Evolutionary conservation across 148 eudicot genomes (phyloP), one percentile per base, ranked within the genome.

Genomic region (Nepenthes gracilis): DNA sequence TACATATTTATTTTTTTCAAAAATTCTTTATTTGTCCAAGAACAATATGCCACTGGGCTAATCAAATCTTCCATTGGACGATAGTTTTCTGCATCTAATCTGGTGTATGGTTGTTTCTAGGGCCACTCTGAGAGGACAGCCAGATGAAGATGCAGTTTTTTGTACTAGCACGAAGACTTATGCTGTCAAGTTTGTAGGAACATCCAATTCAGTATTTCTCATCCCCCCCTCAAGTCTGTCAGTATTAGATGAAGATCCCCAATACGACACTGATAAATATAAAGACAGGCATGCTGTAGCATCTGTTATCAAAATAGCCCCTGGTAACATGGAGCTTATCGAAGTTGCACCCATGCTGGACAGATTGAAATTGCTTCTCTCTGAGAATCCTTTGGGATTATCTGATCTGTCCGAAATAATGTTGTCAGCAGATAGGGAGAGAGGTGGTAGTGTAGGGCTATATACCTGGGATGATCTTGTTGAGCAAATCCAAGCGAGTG

Each of bases 281-380:
- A 7, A 55, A 60, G 83, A 64, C 36, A 64, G 64, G 35, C 70
- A 61, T 48, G 49, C 38, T 15, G 70, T 54, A 43, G 89, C 79
- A 67, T 77, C 87, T 51, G 87, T 84, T 34, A 57, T 86, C 58
- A 93, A 89, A 77, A 78, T 86, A 40, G 92, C 89, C 61, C 71
- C 85, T 14, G 99, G 96, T 43, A 68, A 43, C 70, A 72, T 93
- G 86, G 98, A 93, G 70, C 77, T 93, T 45, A 75, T 78, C 43
- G 99, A 93, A 72, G 75, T 81, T 62, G 96, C 95, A 71, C 96
- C 99, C 8, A 88, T 62, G 74, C 52, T 93, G 59, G 99, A 93
- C 75, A 86, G 78, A 70, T 87, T 93, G 10, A 89, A 77, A 80
- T 33, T 48, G 14, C 76, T 88, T 61, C 82, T 93, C 43, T 74